phyloP scores from a whole-genome alignment of 306 rosid species.

The Citrullus mucosospermus region DNA sequence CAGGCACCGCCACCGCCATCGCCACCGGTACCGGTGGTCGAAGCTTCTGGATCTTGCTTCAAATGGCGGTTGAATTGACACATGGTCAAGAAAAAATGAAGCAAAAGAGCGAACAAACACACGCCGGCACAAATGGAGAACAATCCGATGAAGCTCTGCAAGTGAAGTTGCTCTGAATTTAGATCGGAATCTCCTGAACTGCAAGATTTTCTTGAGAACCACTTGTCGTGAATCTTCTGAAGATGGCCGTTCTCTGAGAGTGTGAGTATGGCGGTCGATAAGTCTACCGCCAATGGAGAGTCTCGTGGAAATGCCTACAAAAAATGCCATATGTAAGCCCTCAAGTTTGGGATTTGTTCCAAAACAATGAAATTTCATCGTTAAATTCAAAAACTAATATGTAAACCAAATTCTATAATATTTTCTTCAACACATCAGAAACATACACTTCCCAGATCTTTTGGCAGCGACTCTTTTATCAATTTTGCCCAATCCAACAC shows the following conservation, averaged over 20 bases:
- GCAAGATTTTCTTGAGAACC: slow-evolving; percentile 29
- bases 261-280: slow-evolving; percentile 33
- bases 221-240: slow-evolving; percentile 23
- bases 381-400: no score
- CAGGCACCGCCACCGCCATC: no score
- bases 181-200: background rate
- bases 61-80: slow-evolving; percentile 16
- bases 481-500: no score
- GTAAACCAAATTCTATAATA: no score
- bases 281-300: slow-evolving; percentile 33
- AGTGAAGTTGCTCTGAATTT: slow-evolving; percentile 18
- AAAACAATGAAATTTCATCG: no score
- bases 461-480: no score
- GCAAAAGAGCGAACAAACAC: slow-evolving; percentile 14
- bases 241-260: slow-evolving; percentile 36
- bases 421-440: no score
- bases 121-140: slow-evolving; percentile 20
- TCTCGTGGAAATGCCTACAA: slow-evolving; percentile 36
- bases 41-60: slow-evolving; percentile 6
- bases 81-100: slow-evolving; percentile 6
- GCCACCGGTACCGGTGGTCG: background rate
- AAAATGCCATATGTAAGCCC: background rate
- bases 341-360: no score
- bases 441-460: no score
- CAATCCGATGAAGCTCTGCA: slow-evolving; percentile 33